Base-by-base conservation (phyloP, 1,139 yeast species). In the Debaryomycetaceae sp. region DNA sequence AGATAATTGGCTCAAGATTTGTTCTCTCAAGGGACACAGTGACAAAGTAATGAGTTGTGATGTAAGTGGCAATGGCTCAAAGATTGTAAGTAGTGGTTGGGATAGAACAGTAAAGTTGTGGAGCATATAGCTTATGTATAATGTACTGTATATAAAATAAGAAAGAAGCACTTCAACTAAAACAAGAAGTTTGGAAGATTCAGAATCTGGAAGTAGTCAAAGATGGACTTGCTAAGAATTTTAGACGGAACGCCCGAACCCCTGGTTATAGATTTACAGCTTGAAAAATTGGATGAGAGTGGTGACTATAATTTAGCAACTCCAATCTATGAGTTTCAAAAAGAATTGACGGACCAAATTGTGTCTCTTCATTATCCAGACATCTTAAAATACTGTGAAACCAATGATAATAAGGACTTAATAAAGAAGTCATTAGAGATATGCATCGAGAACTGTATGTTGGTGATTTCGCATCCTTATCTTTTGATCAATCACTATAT, bases 361-460 rank as follows among this genome's bases (percentile, higher is more conserved):
- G 87, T 93, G 6, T 87, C 96, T 1, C 70, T 90, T 38, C 98
- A 93, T 63, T 90, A 90, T 59, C 83, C 95, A 33, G 98, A 91
- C 60, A 88, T 93, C 45, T 71, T 91, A 55, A 85, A 89, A 64
- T 89, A 85, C 62, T 90, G 89, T 58, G 96, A 89, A 60, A 81
- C 88, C 47, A 75, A 66, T 53, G 76, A 71, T 53, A 56, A 62
- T 39, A 80, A 80, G 39, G 82, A 80, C 40, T 79, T 85, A 42
- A 79, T 87, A 40, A 67, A 80, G 20, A 85, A 85, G 60, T 84
- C 86, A 22, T 70, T 90, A 56, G 80, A 81, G 50, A 86, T 88
- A 6, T 78, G 95, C 63, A 80, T 87, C 51, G 67, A 77, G 48
- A 90, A 89, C 64, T 80, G 93, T 42, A 85, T 84, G 62, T 71